Base-by-base conservation (phyloP, 1,139 yeast genomes). In the Pneumocystis murina region DNA sequence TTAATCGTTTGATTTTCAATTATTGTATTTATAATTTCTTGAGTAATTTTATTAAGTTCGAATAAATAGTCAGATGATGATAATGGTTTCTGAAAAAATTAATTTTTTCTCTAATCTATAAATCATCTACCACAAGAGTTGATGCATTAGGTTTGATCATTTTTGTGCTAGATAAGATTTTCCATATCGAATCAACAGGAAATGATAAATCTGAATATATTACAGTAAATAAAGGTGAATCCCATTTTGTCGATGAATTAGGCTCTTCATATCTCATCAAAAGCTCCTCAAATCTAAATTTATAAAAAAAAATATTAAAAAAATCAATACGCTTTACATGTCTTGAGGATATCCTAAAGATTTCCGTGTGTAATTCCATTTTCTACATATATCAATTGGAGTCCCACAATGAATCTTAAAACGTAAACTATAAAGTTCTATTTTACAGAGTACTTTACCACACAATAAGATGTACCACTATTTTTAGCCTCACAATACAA, bases 231-330 rank as follows among this genome's bases (percentile, higher is more conserved):
- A 91, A 75, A 1, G 99, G 99, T 3, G 95, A 84, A 72, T 92
- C 99, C 98, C 98, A 92, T 66, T 97, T 78, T 54, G 86, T 82
- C 71, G 82, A 82, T 28, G 84, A 84, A 70, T 88, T 87, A 0
- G 99, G 99, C 72, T 92, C 98, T 73, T 92, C 98, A 71, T 85
- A 94, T 67, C 98, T 75, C 83, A 90, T 87, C 4, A 84, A 80
- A 67, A 92, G 75, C 63, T 86, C 92, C 30, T 79, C 80, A 61
- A 91, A 77, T 61, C 67, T 65, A 36, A 14, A 10, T 20, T 20
- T 38, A 38, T 38, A n/a, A 10, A 28, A 24, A n/a, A 28, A 35
- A 17, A 36, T 41, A 39, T 59, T 48, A 14, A 10, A 36, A 39
- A 10, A 35, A 35, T 20, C 5, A 39, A 60, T 39, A 48, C 20